Conservation (phyloP, 2,329 filamentous ascomycete species). For the Dissoconium aciculare region DNA sequence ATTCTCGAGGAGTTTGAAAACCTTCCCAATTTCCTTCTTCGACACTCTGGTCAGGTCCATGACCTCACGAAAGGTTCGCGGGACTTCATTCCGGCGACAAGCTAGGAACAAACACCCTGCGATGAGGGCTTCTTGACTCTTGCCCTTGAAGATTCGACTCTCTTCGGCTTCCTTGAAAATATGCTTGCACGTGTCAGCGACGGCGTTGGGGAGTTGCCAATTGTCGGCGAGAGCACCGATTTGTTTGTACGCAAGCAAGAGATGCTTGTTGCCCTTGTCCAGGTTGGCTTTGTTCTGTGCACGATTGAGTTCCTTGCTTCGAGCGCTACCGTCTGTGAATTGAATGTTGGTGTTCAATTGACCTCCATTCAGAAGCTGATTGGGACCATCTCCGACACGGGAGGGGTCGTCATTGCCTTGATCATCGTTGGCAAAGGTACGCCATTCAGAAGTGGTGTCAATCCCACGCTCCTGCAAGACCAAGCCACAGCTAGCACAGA, state of each 20-base stretch:
- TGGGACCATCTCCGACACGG: slow-evolving; percentile 89
- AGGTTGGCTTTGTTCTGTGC: slow-evolving; percentile 68
- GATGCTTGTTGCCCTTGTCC: slow-evolving; percentile 68
- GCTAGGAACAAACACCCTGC: slow-evolving; percentile 96
- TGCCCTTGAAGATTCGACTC: slow-evolving; percentile 85
- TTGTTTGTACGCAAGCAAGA: slow-evolving; percentile 73
- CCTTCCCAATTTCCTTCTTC: slow-evolving; percentile 93
- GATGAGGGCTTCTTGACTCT: slow-evolving; percentile 83
- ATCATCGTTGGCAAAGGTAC: slow-evolving; percentile 96
- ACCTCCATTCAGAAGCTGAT: slow-evolving; percentile 76
- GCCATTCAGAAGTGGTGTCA: slow-evolving; percentile 94
- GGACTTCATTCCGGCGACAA: slow-evolving; percentile 74
- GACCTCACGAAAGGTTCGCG: slow-evolving; percentile 87
- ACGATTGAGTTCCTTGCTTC: slow-evolving; percentile 61
- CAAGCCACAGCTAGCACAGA: slow-evolving; percentile 81
- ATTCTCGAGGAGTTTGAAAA: slow-evolving; percentile 83
- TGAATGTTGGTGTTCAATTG: slow-evolving; percentile 81
- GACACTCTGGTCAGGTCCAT: slow-evolving; percentile 83
- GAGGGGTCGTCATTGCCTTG: slow-evolving; percentile 92
- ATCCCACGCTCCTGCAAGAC: slow-evolving; percentile 85
- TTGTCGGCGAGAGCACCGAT: slow-evolving; percentile 79
- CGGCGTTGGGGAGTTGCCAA: slow-evolving; percentile 64
- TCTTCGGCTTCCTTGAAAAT: slow-evolving; percentile 93
- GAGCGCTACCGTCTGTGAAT: slow-evolving; percentile 58
- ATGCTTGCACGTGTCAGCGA: slow-evolving; percentile 81